These are phyloP conservation scores for Sporothrix sp. DNA, from an alignment of 2,329 filamentous ascomycete species.

Conservation along the genomic window DNA sequence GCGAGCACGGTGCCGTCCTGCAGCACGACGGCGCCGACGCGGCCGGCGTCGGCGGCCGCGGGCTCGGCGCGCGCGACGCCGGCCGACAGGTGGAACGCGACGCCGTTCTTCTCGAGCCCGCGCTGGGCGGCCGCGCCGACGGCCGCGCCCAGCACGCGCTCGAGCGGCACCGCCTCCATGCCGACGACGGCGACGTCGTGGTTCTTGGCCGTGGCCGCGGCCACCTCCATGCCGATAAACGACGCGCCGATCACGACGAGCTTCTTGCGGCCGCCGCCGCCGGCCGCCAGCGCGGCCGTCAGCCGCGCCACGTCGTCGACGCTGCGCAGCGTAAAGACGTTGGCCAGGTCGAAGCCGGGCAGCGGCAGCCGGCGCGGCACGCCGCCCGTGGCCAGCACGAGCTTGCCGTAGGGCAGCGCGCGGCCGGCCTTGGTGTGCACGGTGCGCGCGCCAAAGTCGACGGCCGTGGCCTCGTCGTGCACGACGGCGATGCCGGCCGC, in stretches of 20 bases:
- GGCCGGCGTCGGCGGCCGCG: slow-evolving; percentile 53
- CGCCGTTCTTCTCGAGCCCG: slow-evolving; percentile 70
- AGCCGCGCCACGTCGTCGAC: slow-evolving; percentile 73
- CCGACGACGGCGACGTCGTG: slow-evolving; percentile 82
- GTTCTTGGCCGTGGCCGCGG: slow-evolving; percentile 66
- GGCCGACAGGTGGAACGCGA: slow-evolving; percentile 79
- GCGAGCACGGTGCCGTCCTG: slow-evolving; percentile 78
- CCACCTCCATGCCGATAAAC: slow-evolving; percentile 98
- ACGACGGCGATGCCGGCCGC: slow-evolving; percentile 47
- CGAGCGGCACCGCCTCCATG: slow-evolving; percentile 76
- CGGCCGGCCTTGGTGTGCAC: slow-evolving; percentile 67
- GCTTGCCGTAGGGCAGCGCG: slow-evolving; percentile 70
- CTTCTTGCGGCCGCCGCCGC: slow-evolving; percentile 58
- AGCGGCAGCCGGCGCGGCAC: slow-evolving; percentile 66
- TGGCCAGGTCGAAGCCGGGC: slow-evolving; percentile 74
- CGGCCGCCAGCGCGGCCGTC: slow-evolving; percentile 63
- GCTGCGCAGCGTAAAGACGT: slow-evolving; percentile 76
- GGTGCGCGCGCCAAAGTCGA: slow-evolving; percentile 66
- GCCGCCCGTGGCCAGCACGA: slow-evolving; percentile 84
- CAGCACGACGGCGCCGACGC: slow-evolving; percentile 70
- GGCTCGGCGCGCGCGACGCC: slow-evolving; percentile 75
- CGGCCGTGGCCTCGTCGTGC: slow-evolving; percentile 54
- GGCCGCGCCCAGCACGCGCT: slow-evolving; percentile 72
- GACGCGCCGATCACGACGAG: slow-evolving; percentile 86
- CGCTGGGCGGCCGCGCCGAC: slow-evolving; percentile 75